Base-by-base conservation (phyloP, 2,329 filamentous ascomycete genomes). In the Trichoderma sp. region DNA sequence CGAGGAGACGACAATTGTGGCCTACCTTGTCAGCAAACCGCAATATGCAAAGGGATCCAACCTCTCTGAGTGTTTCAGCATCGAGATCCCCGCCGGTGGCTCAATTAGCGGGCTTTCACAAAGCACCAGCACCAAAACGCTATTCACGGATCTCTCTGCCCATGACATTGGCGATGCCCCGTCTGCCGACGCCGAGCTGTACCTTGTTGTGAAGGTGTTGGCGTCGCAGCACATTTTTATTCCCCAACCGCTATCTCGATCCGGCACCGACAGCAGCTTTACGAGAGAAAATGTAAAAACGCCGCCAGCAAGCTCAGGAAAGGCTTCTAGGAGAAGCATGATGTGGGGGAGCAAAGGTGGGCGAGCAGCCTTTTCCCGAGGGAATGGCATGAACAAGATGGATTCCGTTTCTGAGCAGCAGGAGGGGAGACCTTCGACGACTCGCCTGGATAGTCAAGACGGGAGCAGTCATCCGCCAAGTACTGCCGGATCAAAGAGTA, bases 141-240 rank as follows among this genome's bases (percentile, higher is more conserved):
- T 99, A 2, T 97, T 98, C 72, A 90, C 92, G 3, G 93, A 98
- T 74, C 82, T 99, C 19, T 92, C 89, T 45, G 87, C 92, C 1
- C 86, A 89, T 58, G 94, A 97, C 73, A 84, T 89, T 68, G 88
- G 88, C 27, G 87, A 89, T 58, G 77, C 82, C 1, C 81, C 85
- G 1, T 84, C 90, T 3, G 84, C 87, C 9, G 90, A 91, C 57
- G 87, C 87, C 4, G 90, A 93, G 61, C 80, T 98, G 22, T 97
- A 92, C 76, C 84, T 99, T 1, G 89, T 97, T 4, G 90, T 95
- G 71, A 93, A 92, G 73, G 87, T 97, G 8, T 85, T 93, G 58
- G 86, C 89, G 3, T 79, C 82, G 0, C 84, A 87, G 68, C 84
- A 85, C 57, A 78, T 88, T 5, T 70, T 80, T 13, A 71, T 77